These are phyloP conservation scores for Rhodotorula glutinis DNA, from an alignment of 1,284 basidiomycete species.

Conservation along the genomic window DNA sequence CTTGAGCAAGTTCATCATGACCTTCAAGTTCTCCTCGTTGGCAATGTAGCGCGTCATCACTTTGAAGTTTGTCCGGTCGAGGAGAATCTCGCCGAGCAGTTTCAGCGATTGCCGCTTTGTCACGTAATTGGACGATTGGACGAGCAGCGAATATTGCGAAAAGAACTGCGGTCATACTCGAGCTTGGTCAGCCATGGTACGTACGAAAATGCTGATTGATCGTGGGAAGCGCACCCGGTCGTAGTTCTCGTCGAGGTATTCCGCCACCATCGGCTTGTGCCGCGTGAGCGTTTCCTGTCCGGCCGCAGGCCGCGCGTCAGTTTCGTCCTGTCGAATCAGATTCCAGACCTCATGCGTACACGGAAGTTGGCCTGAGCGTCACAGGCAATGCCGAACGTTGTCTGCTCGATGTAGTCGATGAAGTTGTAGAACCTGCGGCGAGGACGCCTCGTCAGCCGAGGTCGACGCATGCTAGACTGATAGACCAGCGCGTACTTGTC, in stretches of 20 bases:
- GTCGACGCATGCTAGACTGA: background rate
- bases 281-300: slow-evolving; percentile 79
- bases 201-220: background rate
- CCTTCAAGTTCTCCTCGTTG: slow-evolving; percentile 80
- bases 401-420: slow-evolving; percentile 93
- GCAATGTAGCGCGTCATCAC: slow-evolving; percentile 99
- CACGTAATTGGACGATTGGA: slow-evolving; percentile 93
- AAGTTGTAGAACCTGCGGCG: slow-evolving; percentile 86
- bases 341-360: no score
- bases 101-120: slow-evolving; percentile 99
- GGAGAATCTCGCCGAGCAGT: slow-evolving; percentile 92
- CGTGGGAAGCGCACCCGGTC: slow-evolving; percentile 64
- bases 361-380: slow-evolving; percentile 97
- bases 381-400: slow-evolving; percentile 96
- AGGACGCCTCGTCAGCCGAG: no score
- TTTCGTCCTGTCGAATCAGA: no score
- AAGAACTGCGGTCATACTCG: slow-evolving; percentile 68
- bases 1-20: slow-evolving; percentile 98
- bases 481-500: slow-evolving; percentile 64
- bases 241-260: slow-evolving; percentile 94
- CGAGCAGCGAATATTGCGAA: slow-evolving; percentile 84
- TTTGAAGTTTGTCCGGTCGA: slow-evolving; percentile 95
- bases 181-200: background rate
- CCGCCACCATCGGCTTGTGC: slow-evolving; percentile 95
- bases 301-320: background rate